Evolutionary conservation across 2,329 filamentous ascomycete species (phyloP).

Genomic region (Ophiostoma quercus): DNA sequence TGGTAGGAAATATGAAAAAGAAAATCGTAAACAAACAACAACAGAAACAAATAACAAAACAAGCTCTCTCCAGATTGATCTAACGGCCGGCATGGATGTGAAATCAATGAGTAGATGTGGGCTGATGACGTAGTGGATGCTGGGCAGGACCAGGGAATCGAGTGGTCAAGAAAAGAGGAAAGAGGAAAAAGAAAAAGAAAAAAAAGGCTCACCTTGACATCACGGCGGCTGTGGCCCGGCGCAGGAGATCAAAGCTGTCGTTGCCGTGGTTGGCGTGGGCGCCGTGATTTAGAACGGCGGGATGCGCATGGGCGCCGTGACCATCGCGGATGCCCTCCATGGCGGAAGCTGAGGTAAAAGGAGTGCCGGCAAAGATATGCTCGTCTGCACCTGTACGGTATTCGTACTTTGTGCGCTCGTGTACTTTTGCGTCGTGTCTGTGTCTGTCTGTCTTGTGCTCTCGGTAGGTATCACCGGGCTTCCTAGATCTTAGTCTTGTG

Average conservation of each 20-base stretch:
- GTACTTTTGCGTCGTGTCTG: background rate
- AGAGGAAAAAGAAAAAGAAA: too few relatives aligned
- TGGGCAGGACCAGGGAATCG: background rate
- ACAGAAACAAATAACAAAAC: background rate
- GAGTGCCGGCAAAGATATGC: background rate
- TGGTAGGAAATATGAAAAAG: background rate
- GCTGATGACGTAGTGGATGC: background rate
- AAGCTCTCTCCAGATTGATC: background rate
- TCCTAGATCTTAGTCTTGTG: background rate
- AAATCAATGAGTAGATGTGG: background rate
- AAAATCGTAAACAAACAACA: background rate
- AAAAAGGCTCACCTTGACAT: conserved; percentile 50
- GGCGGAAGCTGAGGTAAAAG: conserved; percentile 28
- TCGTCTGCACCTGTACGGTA: background rate
- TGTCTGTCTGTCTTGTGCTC: background rate
- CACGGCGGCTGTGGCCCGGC: conserved; percentile 58
- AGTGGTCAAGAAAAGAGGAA: background rate
- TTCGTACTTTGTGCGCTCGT: background rate
- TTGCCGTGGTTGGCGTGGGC: conserved; percentile 8
- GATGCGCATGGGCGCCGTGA: conserved; percentile 31
- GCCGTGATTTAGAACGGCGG: background rate
- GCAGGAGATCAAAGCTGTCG: conserved; percentile 48
- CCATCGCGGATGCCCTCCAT: conserved; percentile 30
- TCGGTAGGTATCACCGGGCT: background rate
- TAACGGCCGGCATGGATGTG: background rate